phyloP scores from a whole-genome alignment of 441 rosid genomes.

The Syzygium syzygioides region DNA sequence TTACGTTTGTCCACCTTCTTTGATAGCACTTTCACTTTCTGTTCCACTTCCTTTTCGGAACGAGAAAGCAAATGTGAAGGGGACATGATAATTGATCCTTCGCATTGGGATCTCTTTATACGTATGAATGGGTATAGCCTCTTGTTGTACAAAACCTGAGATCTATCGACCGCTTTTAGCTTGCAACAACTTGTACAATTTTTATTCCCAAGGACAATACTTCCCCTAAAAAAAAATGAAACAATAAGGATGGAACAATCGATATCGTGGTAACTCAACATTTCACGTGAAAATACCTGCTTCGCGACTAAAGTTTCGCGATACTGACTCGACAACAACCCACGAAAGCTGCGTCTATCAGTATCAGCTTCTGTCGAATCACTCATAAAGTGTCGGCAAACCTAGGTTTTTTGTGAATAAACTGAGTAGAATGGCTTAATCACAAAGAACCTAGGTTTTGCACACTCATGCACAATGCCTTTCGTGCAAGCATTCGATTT shows the following conservation, averaged over 20 bases:
- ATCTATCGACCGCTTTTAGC: not conserved
- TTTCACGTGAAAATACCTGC: not conserved
- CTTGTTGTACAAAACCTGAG: not conserved
- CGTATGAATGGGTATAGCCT: not conserved
- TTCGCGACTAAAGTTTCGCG: not conserved
- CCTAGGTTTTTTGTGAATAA: not conserved
- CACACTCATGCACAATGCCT: not conserved
- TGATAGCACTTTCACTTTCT: not conserved
- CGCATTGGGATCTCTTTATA: not conserved
- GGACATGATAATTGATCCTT: not conserved
- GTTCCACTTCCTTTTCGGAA: not conserved
- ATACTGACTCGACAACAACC: not conserved
- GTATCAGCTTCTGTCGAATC: not conserved
- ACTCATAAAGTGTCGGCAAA: not conserved
- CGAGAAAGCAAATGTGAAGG: not conserved
- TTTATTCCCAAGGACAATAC: not conserved
- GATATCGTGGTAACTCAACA: not conserved
- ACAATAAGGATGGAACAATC: not conserved
- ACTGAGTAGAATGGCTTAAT: not conserved
- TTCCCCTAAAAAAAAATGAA: not conserved
- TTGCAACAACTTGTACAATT: not conserved
- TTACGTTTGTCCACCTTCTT: not conserved
- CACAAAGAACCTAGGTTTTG: not conserved
- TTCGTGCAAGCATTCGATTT: not conserved
- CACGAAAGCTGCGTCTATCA: rapidly evolving